A percentile compares a stretch with the other conserved stretches of the same genome.
phyloP scores from a whole-genome alignment of 2,329 filamentous ascomycete genomes.

The Fusarium sp. region DNA sequence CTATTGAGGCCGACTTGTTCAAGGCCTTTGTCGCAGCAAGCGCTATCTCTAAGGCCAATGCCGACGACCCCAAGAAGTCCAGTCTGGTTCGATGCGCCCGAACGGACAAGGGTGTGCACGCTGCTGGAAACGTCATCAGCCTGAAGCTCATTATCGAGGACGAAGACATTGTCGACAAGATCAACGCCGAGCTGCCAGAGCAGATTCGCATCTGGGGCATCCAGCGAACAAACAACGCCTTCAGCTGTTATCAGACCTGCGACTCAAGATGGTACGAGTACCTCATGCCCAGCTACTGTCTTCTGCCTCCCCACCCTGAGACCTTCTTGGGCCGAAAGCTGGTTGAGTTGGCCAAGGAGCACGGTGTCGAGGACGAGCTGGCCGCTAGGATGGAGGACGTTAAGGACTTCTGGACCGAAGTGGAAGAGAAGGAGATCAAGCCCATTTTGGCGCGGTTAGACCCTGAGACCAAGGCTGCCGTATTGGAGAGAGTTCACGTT shows the following conservation, averaged over 20 bases:
- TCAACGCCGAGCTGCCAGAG: conserved; percentile 86
- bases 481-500: conserved; percentile 73
- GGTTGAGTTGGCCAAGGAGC: conserved; percentile 82
- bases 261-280: conserved; percentile 99
- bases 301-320: conserved; percentile 91
- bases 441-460: conserved; percentile 76
- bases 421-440: conserved; percentile 86
- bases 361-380: conserved; percentile 79
- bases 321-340: conserved; percentile 88
- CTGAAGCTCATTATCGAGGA: conserved; percentile 97
- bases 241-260: conserved; percentile 95
- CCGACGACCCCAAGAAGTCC: conserved; percentile 96
- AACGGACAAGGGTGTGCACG: conserved; percentile 98
- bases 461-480: conserved; percentile 73
- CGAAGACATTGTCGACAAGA: conserved; percentile 86
- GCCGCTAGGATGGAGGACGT: conserved; percentile 82
- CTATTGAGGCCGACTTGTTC: conserved; percentile 96
- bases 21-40: conserved; percentile 90
- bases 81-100: conserved; percentile 93
- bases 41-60: conserved; percentile 96
- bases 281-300: conserved; percentile 91
- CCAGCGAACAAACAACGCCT: conserved; percentile 88
- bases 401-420: conserved; percentile 83
- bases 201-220: conserved; percentile 98
- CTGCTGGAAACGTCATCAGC: conserved; percentile 94